Evolutionary conservation across 2,329 filamentous ascomycete genomes (phyloP).

Genomic region (Colletotrichum lini): DNA sequence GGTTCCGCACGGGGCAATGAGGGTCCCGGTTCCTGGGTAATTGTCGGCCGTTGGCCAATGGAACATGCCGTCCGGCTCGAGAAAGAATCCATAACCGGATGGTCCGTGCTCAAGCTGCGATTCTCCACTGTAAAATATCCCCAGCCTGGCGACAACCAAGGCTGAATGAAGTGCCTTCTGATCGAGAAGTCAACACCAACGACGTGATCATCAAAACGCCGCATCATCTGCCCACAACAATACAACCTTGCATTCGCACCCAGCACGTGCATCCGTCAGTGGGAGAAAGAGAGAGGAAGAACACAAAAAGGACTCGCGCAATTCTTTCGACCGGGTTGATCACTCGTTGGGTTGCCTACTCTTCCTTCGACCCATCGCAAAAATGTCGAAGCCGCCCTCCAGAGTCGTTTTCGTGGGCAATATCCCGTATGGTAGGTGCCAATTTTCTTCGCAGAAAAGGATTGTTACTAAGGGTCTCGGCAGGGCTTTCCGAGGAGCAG

Average conservation of each 20-base stretch:
- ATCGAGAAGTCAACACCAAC: constrained; percentile 15
- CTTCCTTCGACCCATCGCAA: constrained; percentile 47
- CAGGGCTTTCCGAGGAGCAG: constrained; percentile 95
- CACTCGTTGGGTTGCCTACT: too few relatives aligned
- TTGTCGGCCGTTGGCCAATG: constrained; percentile 36
- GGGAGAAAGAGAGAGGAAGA: not conserved
- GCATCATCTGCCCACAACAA: not conserved
- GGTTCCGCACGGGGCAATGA: constrained; percentile 34
- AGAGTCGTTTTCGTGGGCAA: constrained; percentile 89
- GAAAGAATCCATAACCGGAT: constrained; percentile 20
- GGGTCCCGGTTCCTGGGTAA: constrained; percentile 25
- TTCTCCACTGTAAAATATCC: constrained; percentile 36
- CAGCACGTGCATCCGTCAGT: not conserved
- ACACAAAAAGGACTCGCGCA: too few relatives aligned
- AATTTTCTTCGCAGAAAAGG: too few relatives aligned
- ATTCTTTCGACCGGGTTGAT: too few relatives aligned
- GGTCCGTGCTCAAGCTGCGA: constrained; percentile 38
- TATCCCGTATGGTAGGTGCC: constrained; percentile 79
- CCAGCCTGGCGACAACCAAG: constrained; percentile 39
- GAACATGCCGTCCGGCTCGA: constrained; percentile 23
- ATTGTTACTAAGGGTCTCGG: not conserved
- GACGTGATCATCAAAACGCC: constrained; percentile 5
- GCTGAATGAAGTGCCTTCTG: constrained; percentile 14
- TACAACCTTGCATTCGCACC: not conserved
- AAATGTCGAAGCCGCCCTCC: constrained; percentile 82